Percentiles rank a stretch among this genome's conserved stretches.
phyloP scores from a whole-genome alignment of 495 filamentous ascomycete species.

The Xylaria longipes region DNA sequence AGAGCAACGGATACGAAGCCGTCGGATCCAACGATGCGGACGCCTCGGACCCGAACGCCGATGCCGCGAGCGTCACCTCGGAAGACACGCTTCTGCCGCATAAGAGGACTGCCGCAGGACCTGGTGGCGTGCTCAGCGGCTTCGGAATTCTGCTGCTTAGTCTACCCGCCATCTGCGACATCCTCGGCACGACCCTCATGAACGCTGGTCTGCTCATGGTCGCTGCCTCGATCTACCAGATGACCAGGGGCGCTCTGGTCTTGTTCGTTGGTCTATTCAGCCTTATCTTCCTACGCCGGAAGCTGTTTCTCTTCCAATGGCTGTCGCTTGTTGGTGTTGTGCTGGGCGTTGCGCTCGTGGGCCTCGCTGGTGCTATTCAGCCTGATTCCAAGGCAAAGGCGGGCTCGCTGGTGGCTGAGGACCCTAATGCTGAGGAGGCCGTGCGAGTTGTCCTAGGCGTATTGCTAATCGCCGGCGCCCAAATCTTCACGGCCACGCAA shows the following conservation, averaged over 20 bases:
- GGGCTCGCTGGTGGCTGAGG: constrained; percentile 31
- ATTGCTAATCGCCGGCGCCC: constrained; percentile 85
- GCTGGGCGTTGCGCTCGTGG: constrained; percentile 85
- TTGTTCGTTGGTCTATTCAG: constrained; percentile 96
- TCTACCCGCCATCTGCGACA: constrained; percentile 90
- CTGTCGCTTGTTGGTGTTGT: constrained; percentile 85
- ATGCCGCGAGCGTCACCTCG: constrained; percentile 52
- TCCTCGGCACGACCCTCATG: constrained; percentile 94
- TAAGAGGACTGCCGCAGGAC: constrained; percentile 39
- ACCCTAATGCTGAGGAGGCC: constrained; percentile 62
- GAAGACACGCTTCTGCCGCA: constrained; percentile 50
- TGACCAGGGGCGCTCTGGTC: constrained; percentile 94
- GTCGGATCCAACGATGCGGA: constrained; percentile 53
- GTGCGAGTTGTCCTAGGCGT: constrained; percentile 81
- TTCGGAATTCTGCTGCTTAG: constrained; percentile 78
- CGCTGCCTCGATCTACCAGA: constrained; percentile 95
- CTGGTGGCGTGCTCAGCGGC: constrained; percentile 67
- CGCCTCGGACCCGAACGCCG: constrained; percentile 50
- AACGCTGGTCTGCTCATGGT: constrained; percentile 94
- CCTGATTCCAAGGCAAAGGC: constrained; percentile 62
- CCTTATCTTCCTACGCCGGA: constrained; percentile 83
- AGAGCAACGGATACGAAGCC: constrained; percentile 67
- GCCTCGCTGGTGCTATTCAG: constrained; percentile 83
- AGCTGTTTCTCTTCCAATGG: constrained; percentile 86
- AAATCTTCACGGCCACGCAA: constrained; percentile 95